Evolutionary conservation across 1,284 basidiomycete species (phyloP).

Genomic region (Tilletia indica): DNA sequence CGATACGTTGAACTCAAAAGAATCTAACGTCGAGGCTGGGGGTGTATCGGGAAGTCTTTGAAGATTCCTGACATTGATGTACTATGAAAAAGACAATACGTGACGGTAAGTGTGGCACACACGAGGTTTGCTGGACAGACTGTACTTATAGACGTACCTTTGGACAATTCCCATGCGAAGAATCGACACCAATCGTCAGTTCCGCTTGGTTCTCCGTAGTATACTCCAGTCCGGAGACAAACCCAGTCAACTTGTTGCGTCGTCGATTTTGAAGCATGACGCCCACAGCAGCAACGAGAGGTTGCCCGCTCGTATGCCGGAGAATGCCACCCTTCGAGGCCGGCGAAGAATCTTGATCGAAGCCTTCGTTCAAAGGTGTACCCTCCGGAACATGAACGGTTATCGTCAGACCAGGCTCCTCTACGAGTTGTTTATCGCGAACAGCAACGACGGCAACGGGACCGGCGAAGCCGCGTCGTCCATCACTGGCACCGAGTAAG

Average conservation of each 20-base stretch:
- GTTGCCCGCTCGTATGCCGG: slow-evolving; percentile 11
- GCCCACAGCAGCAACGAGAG: slow-evolving; percentile 20
- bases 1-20: background rate
- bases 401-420: background rate
- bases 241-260: slow-evolving; percentile 25
- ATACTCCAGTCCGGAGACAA: slow-evolving; percentile 3
- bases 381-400: slow-evolving; percentile 3
- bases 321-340: background rate
- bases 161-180: slow-evolving; percentile 24
- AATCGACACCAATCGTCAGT: background rate
- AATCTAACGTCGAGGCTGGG: background rate
- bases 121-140: background rate
- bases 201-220: background rate
- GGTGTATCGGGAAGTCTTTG: background rate
- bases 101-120: background rate
- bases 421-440: background rate
- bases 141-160: slow-evolving; percentile 16
- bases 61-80: slow-evolving; percentile 18
- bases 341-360: background rate
- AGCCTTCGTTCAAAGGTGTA: background rate
- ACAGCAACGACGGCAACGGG: background rate
- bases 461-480: slow-evolving; percentile 19
- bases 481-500: slow-evolving; percentile 18
- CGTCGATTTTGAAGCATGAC: slow-evolving; percentile 26
- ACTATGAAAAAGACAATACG: background rate